These are phyloP conservation scores for Epichloe bromicola DNA, from an alignment of 2,329 filamentous ascomycete genomes.

Conservation along the genomic window DNA sequence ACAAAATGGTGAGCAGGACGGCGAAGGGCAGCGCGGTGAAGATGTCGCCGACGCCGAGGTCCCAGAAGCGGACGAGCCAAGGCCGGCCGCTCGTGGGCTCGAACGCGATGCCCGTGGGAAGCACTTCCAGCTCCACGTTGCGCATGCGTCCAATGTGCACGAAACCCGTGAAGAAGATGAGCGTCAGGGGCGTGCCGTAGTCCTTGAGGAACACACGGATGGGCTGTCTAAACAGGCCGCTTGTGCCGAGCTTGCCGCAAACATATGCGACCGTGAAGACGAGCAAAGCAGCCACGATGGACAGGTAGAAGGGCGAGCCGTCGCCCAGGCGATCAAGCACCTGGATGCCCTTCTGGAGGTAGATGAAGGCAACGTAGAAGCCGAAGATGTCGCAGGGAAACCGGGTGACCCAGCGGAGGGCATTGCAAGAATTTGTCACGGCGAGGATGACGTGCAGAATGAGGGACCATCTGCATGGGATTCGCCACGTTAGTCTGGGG, in stretches of 20 bases:
- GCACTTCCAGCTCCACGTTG: conserved; percentile 51
- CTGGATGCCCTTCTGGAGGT: conserved; percentile 82
- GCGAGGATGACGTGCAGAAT: conserved; percentile 77
- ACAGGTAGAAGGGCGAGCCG: conserved; percentile 60
- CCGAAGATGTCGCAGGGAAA: conserved; percentile 92
- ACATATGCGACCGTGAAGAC: conserved; percentile 67
- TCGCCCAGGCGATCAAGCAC: conserved; percentile 65
- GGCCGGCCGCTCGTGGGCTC: conserved; percentile 58
- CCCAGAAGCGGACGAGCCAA: conserved; percentile 77
- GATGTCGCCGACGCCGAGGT: conserved; percentile 56
- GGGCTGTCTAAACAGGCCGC: conserved; percentile 60
- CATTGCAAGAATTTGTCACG: conserved; percentile 76
- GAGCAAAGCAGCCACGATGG: conserved; percentile 61
- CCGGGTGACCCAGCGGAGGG: conserved; percentile 74
- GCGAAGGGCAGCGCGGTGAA: conserved; percentile 85
- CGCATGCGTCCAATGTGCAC: conserved; percentile 75
- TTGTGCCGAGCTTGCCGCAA: conserved; percentile 57
- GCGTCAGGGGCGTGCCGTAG: conserved; percentile 72
- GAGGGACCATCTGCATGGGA: conserved; percentile 55
- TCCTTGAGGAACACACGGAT: conserved; percentile 77
- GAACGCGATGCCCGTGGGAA: conserved; percentile 69
- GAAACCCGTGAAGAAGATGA: conserved; percentile 83
- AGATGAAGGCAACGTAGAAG: conserved; percentile 87
- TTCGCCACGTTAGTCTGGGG: no score
- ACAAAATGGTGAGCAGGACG: conserved; percentile 67